A percentile compares a stretch with the other conserved stretches of the same genome.
Evolutionary conservation across 306 rosid species (phyloP).

Genomic region (Mimosa bimucronata): DNA sequence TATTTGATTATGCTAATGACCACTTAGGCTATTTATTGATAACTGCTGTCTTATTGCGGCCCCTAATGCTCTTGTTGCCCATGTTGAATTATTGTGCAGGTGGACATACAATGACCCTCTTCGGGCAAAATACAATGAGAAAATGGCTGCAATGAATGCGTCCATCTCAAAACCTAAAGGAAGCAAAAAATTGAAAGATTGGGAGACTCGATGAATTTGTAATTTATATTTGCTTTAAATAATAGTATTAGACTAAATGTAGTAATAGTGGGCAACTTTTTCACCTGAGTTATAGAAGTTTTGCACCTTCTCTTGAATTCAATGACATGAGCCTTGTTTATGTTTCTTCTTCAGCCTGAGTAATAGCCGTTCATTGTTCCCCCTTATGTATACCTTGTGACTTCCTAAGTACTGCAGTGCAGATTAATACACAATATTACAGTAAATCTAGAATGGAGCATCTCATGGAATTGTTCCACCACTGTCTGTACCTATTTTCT

Average conservation of each 20-base stretch:
- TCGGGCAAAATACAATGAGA: conserved; percentile 86
- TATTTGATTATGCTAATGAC: conserved; percentile 4
- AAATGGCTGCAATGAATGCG: conserved; percentile 92
- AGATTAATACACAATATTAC: neutral
- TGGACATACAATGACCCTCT: conserved; percentile 99
- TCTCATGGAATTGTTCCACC: neutral
- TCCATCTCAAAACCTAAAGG: conserved; percentile 83
- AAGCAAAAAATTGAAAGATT: conserved; percentile 89
- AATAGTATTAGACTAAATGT: conserved; percentile 26
- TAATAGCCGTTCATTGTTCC: neutral
- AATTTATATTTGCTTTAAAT: conserved; percentile 7
- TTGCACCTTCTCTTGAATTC: conserved; percentile 20
- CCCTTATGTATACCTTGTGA: neutral
- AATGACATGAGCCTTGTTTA: neutral
- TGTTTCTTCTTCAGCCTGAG: neutral
- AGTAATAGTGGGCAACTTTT: neutral
- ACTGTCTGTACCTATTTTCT: neutral
- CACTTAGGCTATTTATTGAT: neutral
- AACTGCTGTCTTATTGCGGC: conserved; percentile 5
- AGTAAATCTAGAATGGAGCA: neutral
- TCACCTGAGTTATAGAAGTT: conserved; percentile 6
- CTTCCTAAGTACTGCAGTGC: neutral
- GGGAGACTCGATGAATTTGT: conserved; percentile 67
- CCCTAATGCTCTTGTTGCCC: conserved; percentile 27
- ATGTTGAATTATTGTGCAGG: conserved; percentile 54